These are phyloP conservation scores for Pulveroboletus sp. DNA, from an alignment of 768 basidiomycete genomes.

Conservation along the genomic window DNA sequence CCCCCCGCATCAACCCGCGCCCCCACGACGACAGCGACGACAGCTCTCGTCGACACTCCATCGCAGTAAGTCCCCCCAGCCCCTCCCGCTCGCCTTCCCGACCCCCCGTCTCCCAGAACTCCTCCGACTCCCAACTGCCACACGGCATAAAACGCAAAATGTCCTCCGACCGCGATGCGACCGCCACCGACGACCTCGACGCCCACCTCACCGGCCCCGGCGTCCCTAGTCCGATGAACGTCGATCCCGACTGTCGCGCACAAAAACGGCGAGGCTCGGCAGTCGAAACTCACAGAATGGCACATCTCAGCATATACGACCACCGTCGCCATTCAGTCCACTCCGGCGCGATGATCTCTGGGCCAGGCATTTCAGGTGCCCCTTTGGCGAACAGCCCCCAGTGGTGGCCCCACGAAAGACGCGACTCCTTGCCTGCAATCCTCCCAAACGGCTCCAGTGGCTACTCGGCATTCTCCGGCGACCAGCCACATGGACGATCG, in stretches of 20 bases:
- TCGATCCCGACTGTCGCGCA: slow-evolving; percentile 61
- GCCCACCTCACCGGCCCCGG: slow-evolving; percentile 66
- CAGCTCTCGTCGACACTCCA: slow-evolving; percentile 67
- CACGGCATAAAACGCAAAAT: slow-evolving; percentile 82
- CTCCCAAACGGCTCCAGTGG: slow-evolving; percentile 57
- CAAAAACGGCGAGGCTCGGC: slow-evolving; percentile 82
- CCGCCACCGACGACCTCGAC: slow-evolving; percentile 60
- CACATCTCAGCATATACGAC: slow-evolving; percentile 63
- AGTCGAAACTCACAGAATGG: slow-evolving; percentile 72
- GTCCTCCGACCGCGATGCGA: slow-evolving; percentile 57
- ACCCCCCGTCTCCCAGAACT: slow-evolving; percentile 21
- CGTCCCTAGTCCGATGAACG: slow-evolving; percentile 52
- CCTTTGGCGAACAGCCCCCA: slow-evolving; percentile 28
- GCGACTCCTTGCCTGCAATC: slow-evolving; percentile 69
- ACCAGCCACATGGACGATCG: slow-evolving; percentile 60
- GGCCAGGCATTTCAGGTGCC: slow-evolving; percentile 23
- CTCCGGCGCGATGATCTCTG: slow-evolving; percentile 41
- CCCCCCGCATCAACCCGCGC: slow-evolving; percentile 30
- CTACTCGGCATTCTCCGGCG: slow-evolving; percentile 56
- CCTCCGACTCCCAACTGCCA: slow-evolving; percentile 38
- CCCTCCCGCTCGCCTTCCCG: background rate
- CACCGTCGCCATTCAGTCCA: slow-evolving; percentile 78
- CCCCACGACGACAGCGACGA: slow-evolving; percentile 53
- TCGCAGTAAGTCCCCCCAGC: slow-evolving; percentile 45
- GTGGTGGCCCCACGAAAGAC: slow-evolving; percentile 64